These are phyloP conservation scores for Annulohypoxylon nitens DNA, from an alignment of 495 filamentous ascomycete genomes.

Conservation along the genomic window DNA sequence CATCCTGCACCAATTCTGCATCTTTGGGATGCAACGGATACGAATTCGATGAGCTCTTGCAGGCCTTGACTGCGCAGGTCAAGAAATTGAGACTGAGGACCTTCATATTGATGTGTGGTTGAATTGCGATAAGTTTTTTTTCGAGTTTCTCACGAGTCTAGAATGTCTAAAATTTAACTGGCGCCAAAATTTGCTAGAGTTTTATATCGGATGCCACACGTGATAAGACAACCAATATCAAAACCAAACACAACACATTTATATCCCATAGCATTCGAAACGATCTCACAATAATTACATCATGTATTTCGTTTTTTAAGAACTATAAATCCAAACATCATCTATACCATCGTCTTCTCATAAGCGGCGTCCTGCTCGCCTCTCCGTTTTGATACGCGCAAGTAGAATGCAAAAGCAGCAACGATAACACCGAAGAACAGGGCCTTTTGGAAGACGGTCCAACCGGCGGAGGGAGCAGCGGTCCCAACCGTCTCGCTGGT, in stretches of 20 bases:
- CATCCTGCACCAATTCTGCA: constrained; percentile 86
- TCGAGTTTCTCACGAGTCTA: constrained; percentile 14
- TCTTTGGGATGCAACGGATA: constrained; percentile 94
- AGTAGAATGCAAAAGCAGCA: constrained; percentile 51
- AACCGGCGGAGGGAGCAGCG: constrained; percentile 45
- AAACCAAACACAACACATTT: constrained; percentile 15
- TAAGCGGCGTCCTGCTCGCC: constrained; percentile 34
- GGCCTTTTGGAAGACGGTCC: constrained; percentile 54
- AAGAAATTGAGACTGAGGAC: constrained; percentile 97
- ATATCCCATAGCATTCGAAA: neutral
- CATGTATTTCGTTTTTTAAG: constrained; percentile 21
- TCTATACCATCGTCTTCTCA: constrained; percentile 49
- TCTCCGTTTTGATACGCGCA: constrained; percentile 49
- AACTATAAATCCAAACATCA: constrained; percentile 24
- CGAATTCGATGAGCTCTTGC: constrained; percentile 79
- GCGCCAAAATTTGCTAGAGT: constrained; percentile 34
- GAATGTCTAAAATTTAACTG: constrained; percentile 23
- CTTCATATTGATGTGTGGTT: constrained; percentile 76
- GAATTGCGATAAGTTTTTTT: constrained; percentile 28
- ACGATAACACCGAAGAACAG: constrained; percentile 57
- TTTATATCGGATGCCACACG: constrained; percentile 40
- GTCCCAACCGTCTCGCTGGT: constrained; percentile 27
- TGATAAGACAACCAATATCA: constrained; percentile 28
- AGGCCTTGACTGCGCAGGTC: constrained; percentile 93
- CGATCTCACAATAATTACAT: constrained; percentile 11